Conservation (phyloP, 2,329 filamentous ascomycete species). For the Didymella sp. region DNA sequence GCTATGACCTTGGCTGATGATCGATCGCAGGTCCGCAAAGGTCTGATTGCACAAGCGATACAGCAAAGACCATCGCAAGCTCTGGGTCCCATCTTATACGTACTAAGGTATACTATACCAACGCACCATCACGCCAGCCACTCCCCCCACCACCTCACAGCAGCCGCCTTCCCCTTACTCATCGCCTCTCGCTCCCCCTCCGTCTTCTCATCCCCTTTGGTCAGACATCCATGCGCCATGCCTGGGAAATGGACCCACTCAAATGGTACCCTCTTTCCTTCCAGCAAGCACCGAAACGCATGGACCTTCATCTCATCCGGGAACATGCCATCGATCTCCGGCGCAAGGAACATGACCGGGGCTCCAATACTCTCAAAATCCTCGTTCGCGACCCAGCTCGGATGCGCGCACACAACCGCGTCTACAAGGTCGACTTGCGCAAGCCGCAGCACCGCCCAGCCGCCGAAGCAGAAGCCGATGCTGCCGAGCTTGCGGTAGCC, state of each 20-base stretch:
- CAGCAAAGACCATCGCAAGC: not conserved
- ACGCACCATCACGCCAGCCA: conserved; percentile 8
- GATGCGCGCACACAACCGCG: conserved; percentile 33
- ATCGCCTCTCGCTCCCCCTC: conserved; percentile 28
- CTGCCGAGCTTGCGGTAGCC: conserved; percentile 46
- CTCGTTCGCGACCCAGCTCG: conserved; percentile 20
- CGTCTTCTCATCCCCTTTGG: conserved; percentile 25
- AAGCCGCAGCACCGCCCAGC: conserved; percentile 36
- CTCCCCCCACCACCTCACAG: conserved; percentile 22
- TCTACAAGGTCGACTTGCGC: conserved; percentile 29
- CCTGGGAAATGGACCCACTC: conserved; percentile 38
- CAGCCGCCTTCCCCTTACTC: conserved; percentile 28
- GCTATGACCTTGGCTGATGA: not conserved
- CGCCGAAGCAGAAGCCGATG: conserved; percentile 57
- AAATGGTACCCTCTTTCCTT: conserved; percentile 23
- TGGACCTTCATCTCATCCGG: conserved; percentile 33
- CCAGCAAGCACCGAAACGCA: conserved; percentile 29
- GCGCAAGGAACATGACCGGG: conserved; percentile 30
- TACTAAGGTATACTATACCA: not conserved
- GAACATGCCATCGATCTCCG: conserved; percentile 31
- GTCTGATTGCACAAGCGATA: not conserved
- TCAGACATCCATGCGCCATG: conserved; percentile 32
- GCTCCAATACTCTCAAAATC: conserved; percentile 30
- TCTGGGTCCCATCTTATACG: not conserved
- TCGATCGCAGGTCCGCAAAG: not conserved